Conservation (phyloP, 805 yeast species). For the Myxozyma geophila region DNA sequence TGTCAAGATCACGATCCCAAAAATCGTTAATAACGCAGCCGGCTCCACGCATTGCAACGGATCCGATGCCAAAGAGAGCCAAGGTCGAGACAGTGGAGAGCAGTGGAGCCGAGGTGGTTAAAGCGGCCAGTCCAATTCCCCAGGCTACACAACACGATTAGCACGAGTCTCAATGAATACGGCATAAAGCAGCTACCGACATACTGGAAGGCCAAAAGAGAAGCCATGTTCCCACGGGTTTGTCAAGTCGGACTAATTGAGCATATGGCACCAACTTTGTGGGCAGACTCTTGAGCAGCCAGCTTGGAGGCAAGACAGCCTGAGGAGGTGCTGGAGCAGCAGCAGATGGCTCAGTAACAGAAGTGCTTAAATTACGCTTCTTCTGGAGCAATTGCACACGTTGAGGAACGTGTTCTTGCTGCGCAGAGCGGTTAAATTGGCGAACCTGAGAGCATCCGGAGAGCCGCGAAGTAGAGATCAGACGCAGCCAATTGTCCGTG, state of each 20-base stretch:
- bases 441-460: background rate
- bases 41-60: conserved; percentile 93
- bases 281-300: conserved; percentile 68
- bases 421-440: background rate
- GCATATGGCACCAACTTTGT: conserved; percentile 83
- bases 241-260: conserved; percentile 86
- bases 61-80: conserved; percentile 77
- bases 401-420: no score
- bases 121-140: conserved; percentile 92
- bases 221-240: conserved; percentile 93
- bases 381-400: no score
- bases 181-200: conserved; percentile 5
- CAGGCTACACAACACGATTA: conserved; percentile 53
- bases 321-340: background rate
- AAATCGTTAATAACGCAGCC: conserved; percentile 96
- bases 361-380: background rate
- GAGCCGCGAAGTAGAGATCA: no score
- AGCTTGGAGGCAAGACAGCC: conserved; percentile 42
- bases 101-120: conserved; percentile 66
- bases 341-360: background rate
- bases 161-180: background rate
- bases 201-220: conserved; percentile 72
- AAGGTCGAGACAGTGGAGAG: conserved; percentile 63
- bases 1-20: conserved; percentile 79
- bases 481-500: no score